A percentile compares a stretch with the other conserved stretches of the same genome.
Conservation (phyloP, 495 filamentous ascomycete species). For the Amorphotheca resinae region DNA sequence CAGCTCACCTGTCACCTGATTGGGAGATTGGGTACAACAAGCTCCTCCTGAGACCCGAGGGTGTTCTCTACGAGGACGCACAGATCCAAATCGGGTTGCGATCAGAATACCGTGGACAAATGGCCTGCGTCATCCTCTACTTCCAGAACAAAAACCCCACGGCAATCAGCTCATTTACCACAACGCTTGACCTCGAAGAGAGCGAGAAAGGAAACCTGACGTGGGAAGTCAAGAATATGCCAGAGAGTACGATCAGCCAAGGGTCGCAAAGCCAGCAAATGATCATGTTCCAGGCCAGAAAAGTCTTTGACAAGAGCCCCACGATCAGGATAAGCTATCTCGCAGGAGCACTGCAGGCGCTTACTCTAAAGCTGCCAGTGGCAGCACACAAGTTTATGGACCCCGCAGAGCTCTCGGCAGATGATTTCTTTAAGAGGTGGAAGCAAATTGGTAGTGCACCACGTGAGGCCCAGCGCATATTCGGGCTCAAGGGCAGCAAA, state of each 20-base stretch:
- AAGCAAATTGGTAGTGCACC: conserved; percentile 88
- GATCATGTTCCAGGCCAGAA: conserved; percentile 79
- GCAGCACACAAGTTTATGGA: conserved; percentile 94
- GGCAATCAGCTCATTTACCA: conserved; percentile 78
- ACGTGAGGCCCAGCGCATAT: conserved; percentile 76
- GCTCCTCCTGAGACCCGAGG: conserved; percentile 66
- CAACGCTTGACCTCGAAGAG: conserved; percentile 72
- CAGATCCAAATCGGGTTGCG: conserved; percentile 90
- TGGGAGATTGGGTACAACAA: conserved; percentile 89
- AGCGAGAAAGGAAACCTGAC: conserved; percentile 55
- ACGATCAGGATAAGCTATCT: conserved; percentile 92
- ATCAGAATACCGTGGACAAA: conserved; percentile 83
- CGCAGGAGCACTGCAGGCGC: conserved; percentile 82
- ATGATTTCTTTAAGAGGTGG: conserved; percentile 99
- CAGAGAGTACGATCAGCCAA: conserved; percentile 66
- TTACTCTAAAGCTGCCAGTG: conserved; percentile 85
- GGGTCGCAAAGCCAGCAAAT: conserved; percentile 82
- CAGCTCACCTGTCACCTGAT: conserved; percentile 83
- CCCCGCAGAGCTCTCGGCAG: conserved; percentile 62
- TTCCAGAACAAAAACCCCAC: conserved; percentile 86
- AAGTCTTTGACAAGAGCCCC: conserved; percentile 70
- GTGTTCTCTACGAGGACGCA: conserved; percentile 85
- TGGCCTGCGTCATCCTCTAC: conserved; percentile 91
- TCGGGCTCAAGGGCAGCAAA: conserved; percentile 43
- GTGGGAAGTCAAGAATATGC: conserved; percentile 74